phyloP scores from a whole-genome alignment of 1,284 basidiomycete species.

The Cryptococcus neoformans region DNA sequence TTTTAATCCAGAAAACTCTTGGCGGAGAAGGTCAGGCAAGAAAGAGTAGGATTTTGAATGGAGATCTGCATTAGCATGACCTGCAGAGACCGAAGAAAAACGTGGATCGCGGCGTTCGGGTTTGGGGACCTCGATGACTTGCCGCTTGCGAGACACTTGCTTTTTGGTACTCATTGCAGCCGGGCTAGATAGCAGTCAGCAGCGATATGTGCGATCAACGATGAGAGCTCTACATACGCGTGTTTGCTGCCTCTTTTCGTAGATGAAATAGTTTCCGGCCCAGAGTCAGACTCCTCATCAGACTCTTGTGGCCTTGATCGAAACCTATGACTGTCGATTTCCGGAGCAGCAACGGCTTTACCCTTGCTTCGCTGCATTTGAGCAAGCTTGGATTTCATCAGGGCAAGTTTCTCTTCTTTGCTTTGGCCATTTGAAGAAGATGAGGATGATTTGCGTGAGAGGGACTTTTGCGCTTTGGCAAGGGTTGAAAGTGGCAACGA shows the following conservation, averaged over 20 bases:
- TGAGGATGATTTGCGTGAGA: constrained; percentile 13
- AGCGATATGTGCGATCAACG: constrained; percentile 1
- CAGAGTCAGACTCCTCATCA: constrained; percentile 21
- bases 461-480: constrained; percentile 28
- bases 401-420: constrained; percentile 23
- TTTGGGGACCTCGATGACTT: constrained; percentile 69
- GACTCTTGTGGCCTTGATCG: constrained; percentile 5
- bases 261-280: constrained; percentile 12
- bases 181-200: constrained; percentile 56
- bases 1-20: constrained; percentile 66
- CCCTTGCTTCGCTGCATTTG: constrained; percentile 41
- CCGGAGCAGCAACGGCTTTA: constrained; percentile 24
- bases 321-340: constrained; percentile 4
- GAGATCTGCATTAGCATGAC: constrained; percentile 64
- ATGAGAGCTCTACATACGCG: constrained; percentile 61
- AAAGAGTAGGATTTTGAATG: constrained; percentile 78
- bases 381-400: constrained; percentile 37
- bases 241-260: constrained; percentile 67
- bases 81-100: constrained; percentile 69
- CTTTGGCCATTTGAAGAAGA: constrained; percentile 2
- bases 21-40: constrained; percentile 63
- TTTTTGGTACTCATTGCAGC: constrained; percentile 79
- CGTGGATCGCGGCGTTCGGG: constrained; percentile 78
- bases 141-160: constrained; percentile 73
- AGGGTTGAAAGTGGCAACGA: constrained; percentile 26